phyloP scores from a whole-genome alignment of 176 grass and related monocot species.

The Oryza meyeriana region DNA sequence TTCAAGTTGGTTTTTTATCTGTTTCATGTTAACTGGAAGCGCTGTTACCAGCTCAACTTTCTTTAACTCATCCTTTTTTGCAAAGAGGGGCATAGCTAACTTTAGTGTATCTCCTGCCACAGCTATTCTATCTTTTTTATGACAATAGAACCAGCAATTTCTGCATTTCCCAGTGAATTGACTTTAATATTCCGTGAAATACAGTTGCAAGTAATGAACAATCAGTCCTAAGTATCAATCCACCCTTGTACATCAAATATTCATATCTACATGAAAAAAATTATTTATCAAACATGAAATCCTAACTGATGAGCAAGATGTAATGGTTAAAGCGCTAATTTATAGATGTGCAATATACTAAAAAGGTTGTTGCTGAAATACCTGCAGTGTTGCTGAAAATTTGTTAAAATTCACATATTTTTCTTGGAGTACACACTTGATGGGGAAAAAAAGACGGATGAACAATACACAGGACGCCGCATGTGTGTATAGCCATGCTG shows the following conservation, averaged over 20 bases:
- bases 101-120: not conserved
- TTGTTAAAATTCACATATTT: not conserved
- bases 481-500: not conserved
- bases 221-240: not conserved
- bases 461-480: not conserved
- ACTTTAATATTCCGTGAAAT: not conserved
- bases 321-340: not conserved
- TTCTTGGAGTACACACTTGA: not conserved
- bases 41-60: not conserved
- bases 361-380: not conserved
- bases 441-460: not conserved
- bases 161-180: not conserved
- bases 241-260: not conserved
- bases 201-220: not conserved
- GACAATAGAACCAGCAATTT: constrained; percentile 1
- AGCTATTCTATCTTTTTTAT: not conserved
- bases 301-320: not conserved
- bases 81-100: not conserved
- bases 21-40: constrained; percentile 2
- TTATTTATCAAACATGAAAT: not conserved
- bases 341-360: not conserved
- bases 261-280: not conserved
- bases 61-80: not conserved
- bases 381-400: not conserved
- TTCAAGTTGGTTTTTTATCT: not conserved